Percentiles rank a stretch among this genome's conserved stretches.
Evolutionary conservation across 306 rosid species (phyloP).

Genomic region (Cucurbita pepo): DNA sequence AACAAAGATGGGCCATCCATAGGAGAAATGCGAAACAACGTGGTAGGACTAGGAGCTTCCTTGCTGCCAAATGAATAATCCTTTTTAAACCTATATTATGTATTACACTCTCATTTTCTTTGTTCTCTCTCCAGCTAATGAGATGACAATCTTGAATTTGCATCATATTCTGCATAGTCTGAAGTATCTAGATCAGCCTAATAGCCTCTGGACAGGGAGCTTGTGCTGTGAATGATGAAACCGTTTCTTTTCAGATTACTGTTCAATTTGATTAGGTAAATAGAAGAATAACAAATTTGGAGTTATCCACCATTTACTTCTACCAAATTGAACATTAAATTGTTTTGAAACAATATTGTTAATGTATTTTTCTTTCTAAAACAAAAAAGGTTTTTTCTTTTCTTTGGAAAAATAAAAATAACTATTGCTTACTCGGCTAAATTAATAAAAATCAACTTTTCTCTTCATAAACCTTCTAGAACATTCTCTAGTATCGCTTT

Average conservation of each 20-base stretch:
- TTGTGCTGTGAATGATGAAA: not conserved
- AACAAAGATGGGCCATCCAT: constrained; percentile 66
- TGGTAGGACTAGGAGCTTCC: constrained; percentile 28
- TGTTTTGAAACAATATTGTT: too few species aligned
- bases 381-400: too few species aligned
- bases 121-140: not conserved
- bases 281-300: too few species aligned
- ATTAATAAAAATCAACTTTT: too few species aligned
- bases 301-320: too few species aligned
- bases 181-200: not conserved
- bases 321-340: too few species aligned
- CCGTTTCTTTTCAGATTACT: not conserved
- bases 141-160: not conserved
- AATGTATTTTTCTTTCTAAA: too few species aligned
- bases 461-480: too few species aligned
- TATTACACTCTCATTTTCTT: not conserved
- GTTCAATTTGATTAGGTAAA: too few species aligned
- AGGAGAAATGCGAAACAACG: constrained; percentile 48
- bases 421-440: too few species aligned
- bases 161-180: not conserved
- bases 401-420: too few species aligned
- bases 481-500: too few species aligned
- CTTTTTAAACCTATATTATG: not conserved
- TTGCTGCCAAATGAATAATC: constrained; percentile 20
- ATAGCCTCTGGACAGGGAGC: not conserved